Percentiles rank a stretch among this genome's conserved stretches.
Evolutionary conservation across 805 yeast genomes (phyloP).

Genomic region (Wickerhamomyces canadensis): DNA sequence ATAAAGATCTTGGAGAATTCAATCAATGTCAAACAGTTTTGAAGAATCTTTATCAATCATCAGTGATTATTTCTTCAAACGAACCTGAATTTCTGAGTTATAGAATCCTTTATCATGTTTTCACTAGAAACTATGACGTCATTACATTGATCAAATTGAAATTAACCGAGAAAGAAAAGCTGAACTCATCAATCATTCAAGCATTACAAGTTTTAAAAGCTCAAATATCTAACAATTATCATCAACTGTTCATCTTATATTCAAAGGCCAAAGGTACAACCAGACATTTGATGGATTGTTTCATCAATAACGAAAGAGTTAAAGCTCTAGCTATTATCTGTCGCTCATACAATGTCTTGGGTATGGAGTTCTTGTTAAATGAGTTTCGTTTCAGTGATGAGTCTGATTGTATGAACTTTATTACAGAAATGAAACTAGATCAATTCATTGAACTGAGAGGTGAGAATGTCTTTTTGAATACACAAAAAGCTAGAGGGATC

Average conservation of each 20-base stretch:
- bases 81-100: slow-evolving; percentile 67
- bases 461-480: slow-evolving; percentile 29
- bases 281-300: slow-evolving; percentile 42
- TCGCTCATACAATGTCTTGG: slow-evolving; percentile 47
- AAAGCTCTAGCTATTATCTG: slow-evolving; percentile 50
- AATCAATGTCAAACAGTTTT: slow-evolving; percentile 91
- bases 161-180: slow-evolving; percentile 30
- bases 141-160: slow-evolving; percentile 34
- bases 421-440: slow-evolving; percentile 34
- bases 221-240: slow-evolving; percentile 42
- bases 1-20: slow-evolving; percentile 85
- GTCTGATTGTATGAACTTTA: slow-evolving; percentile 37
- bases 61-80: slow-evolving; percentile 31
- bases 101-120: slow-evolving; percentile 64
- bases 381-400: slow-evolving; percentile 37
- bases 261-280: slow-evolving; percentile 36
- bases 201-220: slow-evolving; percentile 28
- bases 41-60: slow-evolving; percentile 49
- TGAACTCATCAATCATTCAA: slow-evolving; percentile 9
- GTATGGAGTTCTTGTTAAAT: slow-evolving; percentile 30
- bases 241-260: slow-evolving; percentile 42
- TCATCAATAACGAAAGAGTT: slow-evolving; percentile 54
- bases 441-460: slow-evolving; percentile 28
- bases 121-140: slow-evolving; percentile 54
- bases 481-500: slow-evolving; percentile 28